A percentile compares a stretch with the other conserved stretches of the same genome.
Conservation (phyloP, 2,329 filamentous ascomycete species). For the Neonectria hederae region DNA sequence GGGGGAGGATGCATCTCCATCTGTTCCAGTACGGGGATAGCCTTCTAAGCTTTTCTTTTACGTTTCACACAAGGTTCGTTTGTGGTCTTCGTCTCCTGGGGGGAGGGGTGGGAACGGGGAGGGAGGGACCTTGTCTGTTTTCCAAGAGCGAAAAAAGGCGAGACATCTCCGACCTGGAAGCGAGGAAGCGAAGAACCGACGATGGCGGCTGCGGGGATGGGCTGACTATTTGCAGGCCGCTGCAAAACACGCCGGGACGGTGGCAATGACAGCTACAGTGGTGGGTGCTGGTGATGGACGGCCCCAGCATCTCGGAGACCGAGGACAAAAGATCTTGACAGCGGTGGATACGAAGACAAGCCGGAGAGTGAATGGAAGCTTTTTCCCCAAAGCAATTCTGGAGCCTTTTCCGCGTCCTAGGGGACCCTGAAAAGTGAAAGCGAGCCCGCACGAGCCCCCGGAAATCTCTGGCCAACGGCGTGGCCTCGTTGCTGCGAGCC, state of each 20-base stretch:
- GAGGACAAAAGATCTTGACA: background rate
- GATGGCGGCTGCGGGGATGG: background rate
- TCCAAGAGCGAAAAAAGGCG: background rate
- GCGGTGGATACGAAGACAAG: background rate
- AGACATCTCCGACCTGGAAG: background rate
- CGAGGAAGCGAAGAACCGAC: too few relatives aligned
- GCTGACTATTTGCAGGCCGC: background rate
- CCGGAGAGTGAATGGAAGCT: too few relatives aligned
- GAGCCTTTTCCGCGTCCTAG: too few relatives aligned
- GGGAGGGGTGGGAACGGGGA: background rate
- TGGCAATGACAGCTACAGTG: too few relatives aligned
- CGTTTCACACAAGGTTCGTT: background rate
- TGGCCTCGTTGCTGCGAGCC: background rate
- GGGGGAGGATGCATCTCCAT: too few relatives aligned
- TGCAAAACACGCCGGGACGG: too few relatives aligned
- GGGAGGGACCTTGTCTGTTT: background rate
- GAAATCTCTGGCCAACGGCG: background rate
- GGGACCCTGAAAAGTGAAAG: background rate
- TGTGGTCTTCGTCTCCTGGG: too few relatives aligned
- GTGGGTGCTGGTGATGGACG: too few relatives aligned
- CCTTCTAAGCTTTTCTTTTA: background rate
- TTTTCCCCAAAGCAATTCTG: too few relatives aligned
- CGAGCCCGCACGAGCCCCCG: too few relatives aligned
- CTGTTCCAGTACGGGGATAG: too few relatives aligned
- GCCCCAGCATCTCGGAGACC: background rate